phyloP scores from a whole-genome alignment of 768 basidiomycete species.

The Neoboletus magnificus region DNA sequence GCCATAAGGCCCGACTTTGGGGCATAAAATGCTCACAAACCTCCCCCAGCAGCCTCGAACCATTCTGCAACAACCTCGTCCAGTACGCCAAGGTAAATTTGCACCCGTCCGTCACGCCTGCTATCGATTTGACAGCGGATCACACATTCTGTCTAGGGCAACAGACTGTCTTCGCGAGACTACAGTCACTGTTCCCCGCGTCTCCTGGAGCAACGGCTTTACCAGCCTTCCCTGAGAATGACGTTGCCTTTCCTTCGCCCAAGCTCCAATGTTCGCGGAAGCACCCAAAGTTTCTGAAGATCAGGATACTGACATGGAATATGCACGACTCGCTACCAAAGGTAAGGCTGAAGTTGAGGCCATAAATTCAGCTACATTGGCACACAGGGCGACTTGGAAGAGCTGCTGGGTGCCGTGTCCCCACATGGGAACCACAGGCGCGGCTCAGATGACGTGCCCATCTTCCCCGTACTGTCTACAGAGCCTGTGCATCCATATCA shows the following conservation, averaged over 20 bases:
- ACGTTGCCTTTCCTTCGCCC: slow-evolving; percentile 20
- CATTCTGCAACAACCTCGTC: slow-evolving; percentile 13
- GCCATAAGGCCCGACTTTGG: slow-evolving; percentile 20
- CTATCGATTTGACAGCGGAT: neutral
- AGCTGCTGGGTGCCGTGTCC: slow-evolving; percentile 63
- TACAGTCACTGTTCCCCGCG: slow-evolving; percentile 51
- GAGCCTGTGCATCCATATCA: slow-evolving; percentile 70
- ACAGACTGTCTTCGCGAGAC: slow-evolving; percentile 44
- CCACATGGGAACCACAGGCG: slow-evolving; percentile 33
- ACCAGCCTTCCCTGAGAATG: slow-evolving; percentile 20
- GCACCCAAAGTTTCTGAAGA: slow-evolving; percentile 51
- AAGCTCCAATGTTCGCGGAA: slow-evolving; percentile 23
- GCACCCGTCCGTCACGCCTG: slow-evolving; percentile 5
- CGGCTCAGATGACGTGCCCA: slow-evolving; percentile 21
- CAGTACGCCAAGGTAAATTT: slow-evolving; percentile 18
- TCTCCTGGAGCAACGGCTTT: slow-evolving; percentile 25
- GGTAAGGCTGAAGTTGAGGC: slow-evolving; percentile 34
- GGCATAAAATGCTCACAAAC: slow-evolving; percentile 23
- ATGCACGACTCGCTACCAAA: slow-evolving; percentile 84
- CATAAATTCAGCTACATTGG: slow-evolving; percentile 2
- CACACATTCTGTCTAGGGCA: slow-evolving; percentile 25
- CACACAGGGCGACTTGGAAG: slow-evolving; percentile 64
- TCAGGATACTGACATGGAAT: slow-evolving; percentile 76
- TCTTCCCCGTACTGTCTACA: slow-evolving; percentile 46
- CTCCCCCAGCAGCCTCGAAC: slow-evolving; percentile 19